These are phyloP conservation scores for Penicillium alfredii DNA, from an alignment of 495 filamentous ascomycete species.

Conservation along the genomic window DNA sequence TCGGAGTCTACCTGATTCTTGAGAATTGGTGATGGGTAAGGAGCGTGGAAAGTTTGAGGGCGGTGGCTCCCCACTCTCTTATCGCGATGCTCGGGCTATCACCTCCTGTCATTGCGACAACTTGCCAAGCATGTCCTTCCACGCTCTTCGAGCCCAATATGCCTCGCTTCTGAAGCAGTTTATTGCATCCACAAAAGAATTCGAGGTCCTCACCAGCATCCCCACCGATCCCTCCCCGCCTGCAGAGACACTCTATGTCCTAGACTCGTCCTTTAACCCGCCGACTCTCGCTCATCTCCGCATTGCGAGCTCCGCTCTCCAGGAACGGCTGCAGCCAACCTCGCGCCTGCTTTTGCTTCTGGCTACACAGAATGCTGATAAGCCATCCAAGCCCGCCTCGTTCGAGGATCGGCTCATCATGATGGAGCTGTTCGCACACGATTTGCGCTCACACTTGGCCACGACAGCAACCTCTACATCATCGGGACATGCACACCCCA, in stretches of 20 bases:
- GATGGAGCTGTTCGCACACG: slow-evolving; percentile 76
- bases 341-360: slow-evolving; percentile 72
- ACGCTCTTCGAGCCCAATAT: slow-evolving; percentile 28
- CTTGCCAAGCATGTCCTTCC: slow-evolving; percentile 31
- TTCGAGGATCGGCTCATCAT: slow-evolving; percentile 80
- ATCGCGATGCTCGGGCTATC: too few species aligned
- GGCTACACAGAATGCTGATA: slow-evolving; percentile 89
- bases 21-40: too few species aligned
- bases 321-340: slow-evolving; percentile 24
- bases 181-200: slow-evolving; percentile 45
- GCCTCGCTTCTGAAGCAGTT: slow-evolving; percentile 51
- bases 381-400: slow-evolving; percentile 71
- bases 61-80: too few species aligned
- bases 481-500: slow-evolving; percentile 4
- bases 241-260: slow-evolving; percentile 61
- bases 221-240: slow-evolving; percentile 23
- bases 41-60: too few species aligned
- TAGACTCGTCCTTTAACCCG: slow-evolving; percentile 95
- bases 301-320: slow-evolving; percentile 65
- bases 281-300: slow-evolving; percentile 76
- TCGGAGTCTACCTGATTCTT: too few species aligned
- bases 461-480: slow-evolving; percentile 4
- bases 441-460: slow-evolving; percentile 42
- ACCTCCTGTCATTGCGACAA: neutral
- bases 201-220: slow-evolving; percentile 56